Conservation (phyloP, 108 stramenopile genomes). For the Epithemia pelagica region DNA sequence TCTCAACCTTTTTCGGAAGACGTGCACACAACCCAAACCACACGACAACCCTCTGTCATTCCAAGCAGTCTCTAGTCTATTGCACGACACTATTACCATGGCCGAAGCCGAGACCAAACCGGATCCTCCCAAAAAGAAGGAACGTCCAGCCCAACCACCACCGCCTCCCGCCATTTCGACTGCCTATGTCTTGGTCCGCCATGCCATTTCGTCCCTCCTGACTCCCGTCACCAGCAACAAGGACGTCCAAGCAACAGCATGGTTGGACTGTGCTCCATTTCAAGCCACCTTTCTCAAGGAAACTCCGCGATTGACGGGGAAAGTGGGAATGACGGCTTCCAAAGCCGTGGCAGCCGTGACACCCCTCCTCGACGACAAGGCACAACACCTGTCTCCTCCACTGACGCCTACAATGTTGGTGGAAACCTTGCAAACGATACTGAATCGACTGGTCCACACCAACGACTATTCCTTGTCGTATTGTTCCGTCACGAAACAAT, state of each 20-base stretch:
- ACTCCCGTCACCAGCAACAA: conserved; percentile 18
- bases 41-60: no score
- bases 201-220: conserved; percentile 29
- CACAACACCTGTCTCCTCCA: not conserved
- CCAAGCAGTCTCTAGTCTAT: no score
- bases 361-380: not conserved
- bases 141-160: conserved; percentile 34
- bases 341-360: not conserved
- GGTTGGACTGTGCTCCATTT: conserved; percentile 15
- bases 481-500: conserved; percentile 14
- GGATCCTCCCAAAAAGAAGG: conserved; percentile 25
- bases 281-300: conserved; percentile 78
- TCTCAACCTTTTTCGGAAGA: no score
- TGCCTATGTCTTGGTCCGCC: conserved; percentile 50
- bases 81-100: no score
- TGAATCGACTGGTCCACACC: conserved; percentile 40
- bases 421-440: conserved; percentile 29
- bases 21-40: no score
- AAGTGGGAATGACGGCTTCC: conserved; percentile 30
- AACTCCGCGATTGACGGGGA: conserved; percentile 38
- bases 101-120: no score
- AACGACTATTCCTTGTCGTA: conserved; percentile 21
- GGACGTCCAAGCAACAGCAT: not conserved
- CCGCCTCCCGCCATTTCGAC: conserved; percentile 48
- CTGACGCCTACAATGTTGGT: conserved; percentile 25